These are phyloP conservation scores for Bjerkandera adusta DNA, from an alignment of 1,284 basidiomycete genomes.

Conservation along the genomic window DNA sequence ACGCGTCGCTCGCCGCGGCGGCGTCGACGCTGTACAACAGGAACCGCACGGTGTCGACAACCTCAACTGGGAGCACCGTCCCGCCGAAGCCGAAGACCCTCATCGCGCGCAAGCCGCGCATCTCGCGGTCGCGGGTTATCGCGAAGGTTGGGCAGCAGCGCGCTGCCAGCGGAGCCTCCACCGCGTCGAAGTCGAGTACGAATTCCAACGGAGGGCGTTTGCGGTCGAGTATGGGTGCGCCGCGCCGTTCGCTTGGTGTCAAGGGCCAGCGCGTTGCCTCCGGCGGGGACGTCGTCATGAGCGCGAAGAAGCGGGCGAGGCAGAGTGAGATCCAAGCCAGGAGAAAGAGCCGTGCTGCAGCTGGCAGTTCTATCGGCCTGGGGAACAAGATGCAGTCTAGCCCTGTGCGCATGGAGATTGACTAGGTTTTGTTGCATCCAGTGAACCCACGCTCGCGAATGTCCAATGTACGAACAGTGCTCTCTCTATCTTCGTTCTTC, in stretches of 20 bases:
- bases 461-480: too few species aligned
- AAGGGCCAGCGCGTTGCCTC: slow-evolving; percentile 31
- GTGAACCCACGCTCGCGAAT: too few species aligned
- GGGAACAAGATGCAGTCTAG: slow-evolving; percentile 1
- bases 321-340: slow-evolving; percentile 53
- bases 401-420: slow-evolving; percentile 15
- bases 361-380: neutral
- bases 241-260: slow-evolving; percentile 43
- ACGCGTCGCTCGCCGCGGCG: slow-evolving; percentile 31
- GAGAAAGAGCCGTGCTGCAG: slow-evolving; percentile 23
- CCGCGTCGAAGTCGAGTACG: slow-evolving; percentile 10
- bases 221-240: slow-evolving; percentile 57
- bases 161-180: slow-evolving; percentile 33
- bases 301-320: slow-evolving; percentile 63
- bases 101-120: slow-evolving; percentile 61
- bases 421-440: too few species aligned
- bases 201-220: slow-evolving; percentile 18
- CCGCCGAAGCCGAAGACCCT: slow-evolving; percentile 39
- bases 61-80: slow-evolving; percentile 12
- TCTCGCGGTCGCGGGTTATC: slow-evolving; percentile 76
- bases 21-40: slow-evolving; percentile 17
- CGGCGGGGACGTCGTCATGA: slow-evolving; percentile 39
- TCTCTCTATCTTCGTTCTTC: neutral
- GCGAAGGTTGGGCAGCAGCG: slow-evolving; percentile 73
- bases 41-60: neutral